Evolutionary conservation across 1,284 basidiomycete genomes (phyloP).

Genomic region (Austropuccinia psidii): DNA sequence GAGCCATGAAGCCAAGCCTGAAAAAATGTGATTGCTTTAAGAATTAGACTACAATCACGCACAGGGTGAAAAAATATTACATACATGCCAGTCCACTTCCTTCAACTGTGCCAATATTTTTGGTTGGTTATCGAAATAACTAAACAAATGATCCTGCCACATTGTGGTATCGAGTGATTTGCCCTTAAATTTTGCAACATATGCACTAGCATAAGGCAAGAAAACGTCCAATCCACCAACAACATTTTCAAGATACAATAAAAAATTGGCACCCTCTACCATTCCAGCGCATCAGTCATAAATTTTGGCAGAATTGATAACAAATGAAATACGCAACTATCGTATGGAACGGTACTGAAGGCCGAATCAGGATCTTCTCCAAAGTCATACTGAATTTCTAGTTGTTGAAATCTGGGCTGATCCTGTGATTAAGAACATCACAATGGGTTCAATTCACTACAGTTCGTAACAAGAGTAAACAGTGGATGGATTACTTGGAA

Average conservation of each 20-base stretch:
- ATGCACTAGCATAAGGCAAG: conserved; percentile 43
- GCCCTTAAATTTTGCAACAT: conserved; percentile 61
- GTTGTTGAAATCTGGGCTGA: conserved; percentile 67
- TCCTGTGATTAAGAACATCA: background rate
- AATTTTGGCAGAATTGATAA: conserved; percentile 51
- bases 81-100: conserved; percentile 68
- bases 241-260: conserved; percentile 60
- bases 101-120: conserved; percentile 64
- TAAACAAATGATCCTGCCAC: conserved; percentile 77
- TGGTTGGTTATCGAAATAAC: conserved; percentile 60
- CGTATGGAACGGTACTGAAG: conserved; percentile 40
- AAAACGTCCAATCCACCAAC: conserved; percentile 73
- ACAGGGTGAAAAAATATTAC: background rate
- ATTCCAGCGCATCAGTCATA: background rate
- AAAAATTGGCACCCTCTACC: conserved; percentile 58
- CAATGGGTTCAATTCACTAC: background rate
- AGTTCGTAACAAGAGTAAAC: background rate
- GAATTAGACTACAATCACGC: background rate
- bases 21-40: background rate
- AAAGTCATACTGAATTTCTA: conserved; percentile 72
- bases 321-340: conserved; percentile 45
- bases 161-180: conserved; percentile 77
- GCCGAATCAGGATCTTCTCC: conserved; percentile 60
- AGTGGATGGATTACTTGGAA: conserved; percentile 45
- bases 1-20: conserved; percentile 43